Evolutionary conservation across 1,284 basidiomycete species (phyloP).

Genomic region (Microbotryum intermedium): DNA sequence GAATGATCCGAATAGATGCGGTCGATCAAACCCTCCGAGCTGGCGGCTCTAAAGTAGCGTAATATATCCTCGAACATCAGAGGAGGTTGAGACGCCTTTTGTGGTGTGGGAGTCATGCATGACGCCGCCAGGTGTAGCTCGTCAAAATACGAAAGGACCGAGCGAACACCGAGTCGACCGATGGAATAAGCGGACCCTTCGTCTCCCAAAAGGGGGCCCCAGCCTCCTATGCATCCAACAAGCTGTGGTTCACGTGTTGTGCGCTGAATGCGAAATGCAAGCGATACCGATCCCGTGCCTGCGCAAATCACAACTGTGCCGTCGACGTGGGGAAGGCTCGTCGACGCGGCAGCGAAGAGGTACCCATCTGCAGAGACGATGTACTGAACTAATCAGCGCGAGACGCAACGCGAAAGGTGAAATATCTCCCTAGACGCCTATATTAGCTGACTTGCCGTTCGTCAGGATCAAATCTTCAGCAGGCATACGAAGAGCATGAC

Average conservation of each 20-base stretch:
- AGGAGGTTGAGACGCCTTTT: background rate
- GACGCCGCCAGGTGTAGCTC: background rate
- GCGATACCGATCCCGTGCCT: constrained; percentile 10
- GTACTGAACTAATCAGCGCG: background rate
- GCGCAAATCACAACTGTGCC: constrained; percentile 18
- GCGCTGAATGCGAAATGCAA: background rate
- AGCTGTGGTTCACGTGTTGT: constrained; percentile 6
- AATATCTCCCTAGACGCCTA: no score
- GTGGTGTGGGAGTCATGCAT: background rate
- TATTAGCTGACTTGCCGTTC: constrained; percentile 9
- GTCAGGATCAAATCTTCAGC: constrained; percentile 3
- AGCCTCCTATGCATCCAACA: constrained; percentile 27
- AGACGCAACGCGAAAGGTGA: no score
- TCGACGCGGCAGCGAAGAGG: constrained; percentile 12
- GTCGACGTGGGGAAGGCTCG: constrained; percentile 2
- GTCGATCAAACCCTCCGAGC: constrained; percentile 13
- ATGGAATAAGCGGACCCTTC: constrained; percentile 24
- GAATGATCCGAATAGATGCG: constrained; percentile 14
- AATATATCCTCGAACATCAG: constrained; percentile 11
- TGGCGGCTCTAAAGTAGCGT: constrained; percentile 3
- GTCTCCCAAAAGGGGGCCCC: constrained; percentile 33
- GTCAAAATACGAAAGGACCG: constrained; percentile 4
- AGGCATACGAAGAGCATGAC: constrained; percentile 8
- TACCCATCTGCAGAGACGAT: constrained; percentile 13
- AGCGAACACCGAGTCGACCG: constrained; percentile 14